Conservation (phyloP, 2,329 filamentous ascomycete genomes). For the Cadophora sp. region DNA sequence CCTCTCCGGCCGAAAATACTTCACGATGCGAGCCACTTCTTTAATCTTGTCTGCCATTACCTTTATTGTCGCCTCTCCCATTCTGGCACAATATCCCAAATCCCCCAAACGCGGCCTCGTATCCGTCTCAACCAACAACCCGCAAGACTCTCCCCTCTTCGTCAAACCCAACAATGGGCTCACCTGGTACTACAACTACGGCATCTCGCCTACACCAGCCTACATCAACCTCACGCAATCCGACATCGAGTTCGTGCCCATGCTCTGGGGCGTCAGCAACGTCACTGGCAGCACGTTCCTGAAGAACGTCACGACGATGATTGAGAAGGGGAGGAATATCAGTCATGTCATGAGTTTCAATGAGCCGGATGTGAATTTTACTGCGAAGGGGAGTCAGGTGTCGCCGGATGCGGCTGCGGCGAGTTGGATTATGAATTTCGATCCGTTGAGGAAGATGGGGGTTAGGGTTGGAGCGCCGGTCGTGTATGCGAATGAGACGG, state of each 20-base stretch:
- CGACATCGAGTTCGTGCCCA: conserved; percentile 77
- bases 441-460: conserved; percentile 68
- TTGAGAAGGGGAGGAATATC: conserved; percentile 55
- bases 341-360: conserved; percentile 78
- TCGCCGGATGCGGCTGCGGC: conserved; percentile 65
- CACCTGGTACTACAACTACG: conserved; percentile 89
- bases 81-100: conserved; percentile 22
- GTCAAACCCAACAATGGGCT: conserved; percentile 60
- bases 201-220: conserved; percentile 57
- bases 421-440: conserved; percentile 74
- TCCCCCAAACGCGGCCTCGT: conserved; percentile 75
- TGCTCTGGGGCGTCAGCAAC: conserved; percentile 72
- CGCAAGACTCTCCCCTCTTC: conserved; percentile 72
- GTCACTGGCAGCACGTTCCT: conserved; percentile 65
- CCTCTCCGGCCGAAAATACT: conserved; percentile 8
- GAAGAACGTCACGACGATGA: conserved; percentile 56
- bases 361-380: conserved; percentile 68
- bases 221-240: conserved; percentile 57
- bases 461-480: conserved; percentile 56
- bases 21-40: conserved; percentile 20
- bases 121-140: conserved; percentile 63
- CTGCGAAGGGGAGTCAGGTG: conserved; percentile 62
- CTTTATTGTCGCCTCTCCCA: conserved; percentile 20
- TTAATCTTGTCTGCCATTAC: conserved; percentile 12
- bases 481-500: conserved; percentile 63